Evolutionary conservation across 768 basidiomycete genomes (phyloP), one percentile per base, ranked within the genome.

Genomic region (Chalciporus piperatus): DNA sequence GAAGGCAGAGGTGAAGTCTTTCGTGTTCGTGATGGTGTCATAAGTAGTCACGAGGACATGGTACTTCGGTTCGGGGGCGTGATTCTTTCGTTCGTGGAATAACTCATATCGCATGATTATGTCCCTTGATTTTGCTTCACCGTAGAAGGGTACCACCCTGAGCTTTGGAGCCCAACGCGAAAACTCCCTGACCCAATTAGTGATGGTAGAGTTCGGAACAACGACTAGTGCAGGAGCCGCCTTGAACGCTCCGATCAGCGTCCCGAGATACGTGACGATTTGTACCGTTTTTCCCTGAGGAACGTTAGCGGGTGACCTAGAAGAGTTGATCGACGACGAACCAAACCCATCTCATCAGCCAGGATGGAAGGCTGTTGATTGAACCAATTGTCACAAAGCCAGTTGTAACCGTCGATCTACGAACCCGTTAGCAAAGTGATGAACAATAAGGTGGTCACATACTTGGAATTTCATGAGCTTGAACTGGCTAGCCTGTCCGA

Each of bases 301-400:
- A 41, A 19, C 47, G n/a, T 49, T 42, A 27, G 57, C 22, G 47
- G 28, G 32, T 9, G 57, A 63, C 4, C 41, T 17, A 48, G 37
- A 17, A 20, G 30, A 23, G 33, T 4, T 10, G 30, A 51, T 20
- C 42, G 35, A 38, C 9, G 27, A 64, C 75, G 46, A 67, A 91
- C 92, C 65, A 94, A 71, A 52, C 94, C 94, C 97, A 99, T 98
- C 69, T 98, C 97, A 65, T 99, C 97, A 3, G 97, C 96, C 19
- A 98, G 79, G 56, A 95, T 95, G 55, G 87, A 92, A 39, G 83
- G 82, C 55, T 92, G 92, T 39, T 75, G 78, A 56, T 80, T 84
- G 85, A 87, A 92, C 93, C 93, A 95, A 55, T 93, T 92, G 57
- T 85, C 81, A 57, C 80, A 85, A 41, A 92, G 74, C 91, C 89